Evolutionary conservation across 306 rosid genomes (phyloP).

Genomic region (Abrus pulchellus): DNA sequence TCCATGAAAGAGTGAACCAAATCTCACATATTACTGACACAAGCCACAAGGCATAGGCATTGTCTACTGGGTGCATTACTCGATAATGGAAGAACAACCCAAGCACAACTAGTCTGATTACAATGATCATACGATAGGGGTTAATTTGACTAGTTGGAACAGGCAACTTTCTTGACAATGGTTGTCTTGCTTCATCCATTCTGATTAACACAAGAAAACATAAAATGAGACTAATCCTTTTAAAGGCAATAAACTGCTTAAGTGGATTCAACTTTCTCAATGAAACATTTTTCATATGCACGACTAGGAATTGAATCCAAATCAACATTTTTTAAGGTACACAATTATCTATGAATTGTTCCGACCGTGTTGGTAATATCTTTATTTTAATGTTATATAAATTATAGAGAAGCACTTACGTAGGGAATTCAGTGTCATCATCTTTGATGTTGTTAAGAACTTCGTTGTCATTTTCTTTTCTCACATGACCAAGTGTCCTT

Average conservation of each 20-base stretch:
- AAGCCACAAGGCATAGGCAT: conserved; percentile 76
- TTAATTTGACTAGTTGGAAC: conserved; percentile 67
- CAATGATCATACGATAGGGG: conserved; percentile 72
- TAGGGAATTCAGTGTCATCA: conserved; percentile 56
- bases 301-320: not conserved
- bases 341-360: too few relatives aligned
- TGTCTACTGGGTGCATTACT: conserved; percentile 60
- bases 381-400: not conserved
- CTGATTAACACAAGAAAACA: conserved; percentile 52
- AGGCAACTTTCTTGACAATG: conserved; percentile 68
- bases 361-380: too few relatives aligned
- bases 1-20: conserved; percentile 80
- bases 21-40: conserved; percentile 74
- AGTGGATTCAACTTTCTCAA: not conserved
- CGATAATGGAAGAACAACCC: conserved; percentile 80
- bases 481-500: conserved; percentile 43
- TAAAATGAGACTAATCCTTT: not conserved
- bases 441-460: conserved; percentile 38
- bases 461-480: conserved; percentile 46
- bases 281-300: not conserved
- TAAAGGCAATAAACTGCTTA: not conserved
- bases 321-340: not conserved
- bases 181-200: conserved; percentile 75
- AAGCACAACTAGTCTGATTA: conserved; percentile 66
- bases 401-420: conserved; percentile 52